Evolutionary conservation across 805 yeast genomes (phyloP).

Genomic region (Nakazawaea siamensis): DNA sequence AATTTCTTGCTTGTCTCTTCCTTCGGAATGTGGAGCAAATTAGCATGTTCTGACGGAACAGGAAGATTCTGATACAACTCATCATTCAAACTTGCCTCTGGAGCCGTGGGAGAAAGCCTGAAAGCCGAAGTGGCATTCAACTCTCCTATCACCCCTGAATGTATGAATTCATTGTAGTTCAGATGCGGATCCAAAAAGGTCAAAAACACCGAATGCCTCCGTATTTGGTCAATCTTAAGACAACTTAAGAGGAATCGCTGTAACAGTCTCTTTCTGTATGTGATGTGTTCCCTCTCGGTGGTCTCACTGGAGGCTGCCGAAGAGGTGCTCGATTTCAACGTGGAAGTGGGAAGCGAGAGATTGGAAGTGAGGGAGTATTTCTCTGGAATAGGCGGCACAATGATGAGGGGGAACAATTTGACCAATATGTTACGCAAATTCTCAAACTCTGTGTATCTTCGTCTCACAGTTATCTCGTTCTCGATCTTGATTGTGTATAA

Average conservation of each 20-base stretch:
- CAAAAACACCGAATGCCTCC: slow-evolving; percentile 53
- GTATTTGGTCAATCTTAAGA: slow-evolving; percentile 43
- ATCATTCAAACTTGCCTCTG: slow-evolving; percentile 43
- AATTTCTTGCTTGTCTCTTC: slow-evolving; percentile 18
- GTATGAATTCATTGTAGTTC: slow-evolving; percentile 71
- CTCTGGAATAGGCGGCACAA: slow-evolving; percentile 92
- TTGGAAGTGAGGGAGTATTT: slow-evolving; percentile 52
- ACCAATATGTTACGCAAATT: slow-evolving; percentile 64
- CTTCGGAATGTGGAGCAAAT: slow-evolving; percentile 17
- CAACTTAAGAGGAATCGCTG: slow-evolving; percentile 77
- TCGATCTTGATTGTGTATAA: slow-evolving; percentile 75
- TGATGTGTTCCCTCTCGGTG: slow-evolving; percentile 20
- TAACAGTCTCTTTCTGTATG: slow-evolving; percentile 68
- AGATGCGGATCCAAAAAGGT: slow-evolving; percentile 82
- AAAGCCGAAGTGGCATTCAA: slow-evolving; percentile 42
- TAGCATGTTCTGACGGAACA: slow-evolving; percentile 36
- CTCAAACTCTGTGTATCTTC: slow-evolving; percentile 92
- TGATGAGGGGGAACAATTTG: slow-evolving; percentile 67
- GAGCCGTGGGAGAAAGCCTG: slow-evolving; percentile 55
- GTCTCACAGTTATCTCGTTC: slow-evolving; percentile 49
- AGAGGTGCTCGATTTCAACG: neutral
- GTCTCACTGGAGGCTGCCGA: neutral
- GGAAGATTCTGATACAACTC: slow-evolving; percentile 55
- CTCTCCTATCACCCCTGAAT: slow-evolving; percentile 43
- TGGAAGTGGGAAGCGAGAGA: neutral